These are phyloP conservation scores for Herpetospermum pedunculosum DNA, from an alignment of 306 rosid genomes.

Conservation along the genomic window DNA sequence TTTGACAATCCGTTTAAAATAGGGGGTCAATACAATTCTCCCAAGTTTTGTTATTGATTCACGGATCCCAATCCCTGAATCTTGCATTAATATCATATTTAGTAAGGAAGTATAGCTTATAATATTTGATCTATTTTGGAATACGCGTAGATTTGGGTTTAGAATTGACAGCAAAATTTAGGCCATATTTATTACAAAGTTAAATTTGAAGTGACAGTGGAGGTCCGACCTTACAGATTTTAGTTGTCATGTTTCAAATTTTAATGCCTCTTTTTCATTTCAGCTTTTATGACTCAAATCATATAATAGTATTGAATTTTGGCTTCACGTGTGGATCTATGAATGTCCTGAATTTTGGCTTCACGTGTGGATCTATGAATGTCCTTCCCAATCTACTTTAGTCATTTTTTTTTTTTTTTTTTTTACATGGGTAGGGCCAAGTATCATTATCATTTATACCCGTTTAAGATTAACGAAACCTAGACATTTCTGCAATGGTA, in stretches of 20 bases:
- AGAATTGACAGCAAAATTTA: not conserved
- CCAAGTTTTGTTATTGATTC: not conserved
- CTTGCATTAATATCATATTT: not conserved
- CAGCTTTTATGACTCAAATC: not conserved
- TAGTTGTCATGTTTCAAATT: not conserved
- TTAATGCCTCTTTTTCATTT: not conserved
- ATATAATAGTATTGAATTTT: not conserved
- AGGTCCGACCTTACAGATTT: not conserved
- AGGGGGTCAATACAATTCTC: no score
- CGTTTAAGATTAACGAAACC: no score
- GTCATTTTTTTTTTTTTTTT: no score
- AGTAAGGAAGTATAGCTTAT: not conserved
- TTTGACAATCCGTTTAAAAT: no score
- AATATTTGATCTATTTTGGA: not conserved
- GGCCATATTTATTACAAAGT: not conserved
- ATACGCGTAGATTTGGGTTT: not conserved
- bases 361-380: no score
- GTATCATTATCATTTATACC: no score
- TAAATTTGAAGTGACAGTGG: not conserved
- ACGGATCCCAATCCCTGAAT: not conserved
- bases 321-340: not conserved
- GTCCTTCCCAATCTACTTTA: no score
- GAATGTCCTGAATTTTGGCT: no score
- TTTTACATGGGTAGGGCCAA: no score
- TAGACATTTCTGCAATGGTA: no score